phyloP scores from a whole-genome alignment of 2,329 filamentous ascomycete genomes.

The Fusarium austroafricanum region DNA sequence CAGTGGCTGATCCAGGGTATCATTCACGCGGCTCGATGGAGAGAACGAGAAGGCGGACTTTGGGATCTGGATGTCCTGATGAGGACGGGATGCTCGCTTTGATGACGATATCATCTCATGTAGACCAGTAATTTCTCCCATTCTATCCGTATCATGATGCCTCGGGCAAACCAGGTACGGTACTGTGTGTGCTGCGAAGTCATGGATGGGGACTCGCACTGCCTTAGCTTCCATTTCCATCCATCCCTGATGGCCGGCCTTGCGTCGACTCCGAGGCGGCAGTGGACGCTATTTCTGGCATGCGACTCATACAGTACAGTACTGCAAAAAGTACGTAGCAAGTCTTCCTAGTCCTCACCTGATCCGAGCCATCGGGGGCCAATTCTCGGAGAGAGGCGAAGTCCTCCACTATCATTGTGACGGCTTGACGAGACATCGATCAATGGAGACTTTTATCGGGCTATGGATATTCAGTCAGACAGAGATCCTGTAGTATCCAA shows the following conservation, averaged over 20 bases:
- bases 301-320: constrained; percentile 29
- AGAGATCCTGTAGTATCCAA: background rate
- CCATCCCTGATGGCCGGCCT: constrained; percentile 28
- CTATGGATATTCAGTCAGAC: background rate
- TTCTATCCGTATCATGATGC: too few relatives aligned
- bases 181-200: constrained; percentile 6
- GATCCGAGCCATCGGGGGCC: constrained; percentile 36
- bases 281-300: constrained; percentile 46
- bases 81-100: background rate
- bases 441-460: constrained; percentile 7
- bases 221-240: constrained; percentile 7
- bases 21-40: constrained; percentile 29
- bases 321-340: too few relatives aligned
- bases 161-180: constrained; percentile 1
- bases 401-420: constrained; percentile 33
- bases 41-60: constrained; percentile 28
- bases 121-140: too few relatives aligned
- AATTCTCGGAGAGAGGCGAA: constrained; percentile 38
- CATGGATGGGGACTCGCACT: constrained; percentile 10
- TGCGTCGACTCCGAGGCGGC: constrained; percentile 39
- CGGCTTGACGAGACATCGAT: constrained; percentile 13
- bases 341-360: constrained; percentile 25
- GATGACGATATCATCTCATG: constrained; percentile 10
- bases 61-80: constrained; percentile 33
- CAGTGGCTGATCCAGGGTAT: constrained; percentile 35